Evolutionary conservation across 148 eudicot genomes (phyloP), one percentile per base, ranked within the genome.

Genomic region (Fagopyrum tataricum): DNA sequence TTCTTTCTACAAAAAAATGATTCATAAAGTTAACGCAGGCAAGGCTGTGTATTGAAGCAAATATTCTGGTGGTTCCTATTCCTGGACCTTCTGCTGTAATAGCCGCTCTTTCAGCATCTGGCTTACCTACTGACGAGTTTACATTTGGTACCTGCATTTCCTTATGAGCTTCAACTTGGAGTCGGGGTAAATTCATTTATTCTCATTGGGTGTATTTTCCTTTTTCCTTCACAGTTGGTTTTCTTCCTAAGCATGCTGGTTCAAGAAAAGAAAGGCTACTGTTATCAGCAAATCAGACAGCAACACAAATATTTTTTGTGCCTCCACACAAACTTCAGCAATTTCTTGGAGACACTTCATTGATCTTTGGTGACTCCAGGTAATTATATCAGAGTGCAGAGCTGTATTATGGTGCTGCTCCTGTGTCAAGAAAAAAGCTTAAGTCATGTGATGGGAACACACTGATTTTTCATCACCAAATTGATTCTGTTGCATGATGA

Each of bases 31-130:
- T 43, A 12, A 70, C 20, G 73, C 79, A 95, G 99, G 97, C 89
- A 53, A 91, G 81, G 78, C 66, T 89, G 82, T 95, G 98, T 48
- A 83, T 84, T 6, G 81, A 82, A 79, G 89, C 81, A 70, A 82
- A 88, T 72, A 87, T 95, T 20, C 80, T 82, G 39, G 94, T 95
- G 59, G 78, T 88, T 77, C 99, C 99, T 67, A 77, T 95, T 55
- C 99, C 99, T 44, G 99, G 99, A 71, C 91, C 98, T 75, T 91
- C 93, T 67, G 97, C 97, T 80, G 76, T 88, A 61, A 80, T 92
- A 67, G 82, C 97, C 59, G 97, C 96, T 73, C 93, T 95, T 76
- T 87, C 98, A 72, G 97, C 91, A 64, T 94, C 98, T 7, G 98
- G 98, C 39, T 81, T 95, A 85, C 79, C 90, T 26, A 95, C 93